These are phyloP conservation scores for Acaromyces ingoldii DNA, from an alignment of 1,284 basidiomycete genomes.

Conservation along the genomic window DNA sequence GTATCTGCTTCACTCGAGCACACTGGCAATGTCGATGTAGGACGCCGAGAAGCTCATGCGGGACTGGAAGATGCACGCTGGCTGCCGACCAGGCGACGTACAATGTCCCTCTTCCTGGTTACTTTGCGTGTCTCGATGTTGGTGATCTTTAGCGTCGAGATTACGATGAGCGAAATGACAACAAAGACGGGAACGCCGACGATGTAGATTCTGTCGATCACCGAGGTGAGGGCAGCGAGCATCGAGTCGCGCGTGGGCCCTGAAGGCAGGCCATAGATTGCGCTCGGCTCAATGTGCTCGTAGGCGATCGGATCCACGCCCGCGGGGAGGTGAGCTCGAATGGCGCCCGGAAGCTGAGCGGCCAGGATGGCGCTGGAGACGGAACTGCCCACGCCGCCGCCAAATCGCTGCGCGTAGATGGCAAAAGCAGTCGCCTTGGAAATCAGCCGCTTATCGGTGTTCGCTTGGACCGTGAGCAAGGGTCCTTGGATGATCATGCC, in stretches of 20 bases:
- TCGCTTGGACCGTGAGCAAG: background rate
- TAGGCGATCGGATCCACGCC: background rate
- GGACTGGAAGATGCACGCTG: too few species aligned
- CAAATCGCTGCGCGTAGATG: background rate
- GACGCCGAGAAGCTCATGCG: too few species aligned
- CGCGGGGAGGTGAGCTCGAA: background rate
- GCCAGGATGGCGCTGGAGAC: background rate
- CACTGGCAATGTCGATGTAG: too few species aligned
- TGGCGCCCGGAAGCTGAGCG: background rate
- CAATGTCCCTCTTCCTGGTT: background rate
- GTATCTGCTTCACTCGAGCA: too few species aligned
- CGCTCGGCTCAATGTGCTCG: background rate
- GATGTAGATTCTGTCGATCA: background rate
- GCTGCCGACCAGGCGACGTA: too few species aligned
- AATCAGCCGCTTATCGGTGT: background rate
- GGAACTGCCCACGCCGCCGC: background rate
- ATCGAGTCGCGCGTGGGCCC: background rate
- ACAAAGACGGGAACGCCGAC: background rate
- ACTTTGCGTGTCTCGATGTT: background rate
- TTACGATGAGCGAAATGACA: background rate
- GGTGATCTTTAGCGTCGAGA: background rate
- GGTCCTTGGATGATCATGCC: background rate
- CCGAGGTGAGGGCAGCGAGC: background rate
- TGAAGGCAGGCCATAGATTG: background rate
- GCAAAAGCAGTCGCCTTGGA: background rate